These are phyloP conservation scores for Chaetomium olivaceum DNA, from an alignment of 2,329 filamentous ascomycete genomes.

Conservation along the genomic window DNA sequence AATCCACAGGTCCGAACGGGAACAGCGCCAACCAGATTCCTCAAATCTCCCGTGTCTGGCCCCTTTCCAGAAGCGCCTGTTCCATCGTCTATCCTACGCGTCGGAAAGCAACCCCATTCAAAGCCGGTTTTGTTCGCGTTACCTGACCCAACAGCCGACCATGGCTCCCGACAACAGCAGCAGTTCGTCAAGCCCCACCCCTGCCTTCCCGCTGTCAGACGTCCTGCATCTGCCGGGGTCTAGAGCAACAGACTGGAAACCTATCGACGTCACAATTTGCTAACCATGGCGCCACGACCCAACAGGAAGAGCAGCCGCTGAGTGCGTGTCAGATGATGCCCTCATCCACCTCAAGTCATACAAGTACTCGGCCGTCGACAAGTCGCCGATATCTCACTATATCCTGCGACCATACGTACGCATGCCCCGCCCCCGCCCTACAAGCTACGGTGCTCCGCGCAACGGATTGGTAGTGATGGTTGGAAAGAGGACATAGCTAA, in stretches of 20 bases:
- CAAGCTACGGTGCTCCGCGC: not conserved
- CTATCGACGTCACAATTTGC: conserved; percentile 5
- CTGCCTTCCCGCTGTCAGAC: not conserved
- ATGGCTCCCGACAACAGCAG: conserved; percentile 20
- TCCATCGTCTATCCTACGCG: conserved; percentile 3
- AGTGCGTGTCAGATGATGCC: conserved; percentile 85
- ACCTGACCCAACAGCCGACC: not conserved
- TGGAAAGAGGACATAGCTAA: conserved; percentile 23
- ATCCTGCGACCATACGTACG: conserved; percentile 93
- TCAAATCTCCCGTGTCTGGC: not conserved
- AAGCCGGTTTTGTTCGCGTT: not conserved
- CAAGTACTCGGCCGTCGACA: conserved; percentile 97
- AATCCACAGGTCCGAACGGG: not conserved
- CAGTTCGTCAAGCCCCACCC: conserved; percentile 18
- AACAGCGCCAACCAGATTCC: not conserved
- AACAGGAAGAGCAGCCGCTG: conserved; percentile 58
- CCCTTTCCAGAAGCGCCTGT: not conserved
- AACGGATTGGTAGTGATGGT: not conserved
- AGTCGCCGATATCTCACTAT: conserved; percentile 89
- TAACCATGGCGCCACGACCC: conserved; percentile 13
- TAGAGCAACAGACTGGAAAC: not conserved
- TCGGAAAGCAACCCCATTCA: not conserved
- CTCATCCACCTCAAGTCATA: conserved; percentile 90
- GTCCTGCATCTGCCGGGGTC: not conserved
- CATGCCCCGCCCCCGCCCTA: conserved; percentile 29